phyloP scores from a whole-genome alignment of 1,139 yeast genomes.

The Meyerozyma elateridarum region DNA sequence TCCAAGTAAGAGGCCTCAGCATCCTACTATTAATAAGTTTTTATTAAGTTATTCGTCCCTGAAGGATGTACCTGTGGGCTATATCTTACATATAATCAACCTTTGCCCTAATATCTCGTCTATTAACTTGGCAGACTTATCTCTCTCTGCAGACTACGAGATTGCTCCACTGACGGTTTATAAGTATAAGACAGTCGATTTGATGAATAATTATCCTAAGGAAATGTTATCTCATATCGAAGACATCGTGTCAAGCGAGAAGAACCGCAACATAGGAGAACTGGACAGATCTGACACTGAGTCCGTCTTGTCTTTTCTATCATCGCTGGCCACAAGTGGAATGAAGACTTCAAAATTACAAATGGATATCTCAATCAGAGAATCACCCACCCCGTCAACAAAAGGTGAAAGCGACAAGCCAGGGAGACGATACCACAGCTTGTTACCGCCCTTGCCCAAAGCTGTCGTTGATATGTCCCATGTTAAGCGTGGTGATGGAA shows the following conservation, averaged over 20 bases:
- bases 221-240: conserved; percentile 23
- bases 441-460: conserved; percentile 34
- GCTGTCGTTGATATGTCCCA: conserved; percentile 19
- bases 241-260: conserved; percentile 15
- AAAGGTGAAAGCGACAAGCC: too few relatives aligned
- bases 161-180: conserved; percentile 27
- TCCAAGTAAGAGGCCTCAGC: conserved; percentile 23
- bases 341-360: conserved; percentile 10
- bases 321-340: conserved; percentile 1
- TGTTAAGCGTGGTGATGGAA: conserved; percentile 24
- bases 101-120: conserved; percentile 52
- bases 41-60: conserved; percentile 1
- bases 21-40: conserved; percentile 56
- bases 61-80: conserved; percentile 65
- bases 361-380: conserved; percentile 29
- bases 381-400: conserved; percentile 26
- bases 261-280: conserved; percentile 3
- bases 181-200: conserved; percentile 38
- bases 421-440: conserved; percentile 29
- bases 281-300: conserved; percentile 6
- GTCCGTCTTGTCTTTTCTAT: not conserved
- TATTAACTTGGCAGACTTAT: conserved; percentile 50
- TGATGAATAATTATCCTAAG: conserved; percentile 35
- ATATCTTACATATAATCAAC: conserved; percentile 53
- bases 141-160: conserved; percentile 57